Conservation (phyloP, 768 basidiomycete species). For the Harrya chromipes region DNA sequence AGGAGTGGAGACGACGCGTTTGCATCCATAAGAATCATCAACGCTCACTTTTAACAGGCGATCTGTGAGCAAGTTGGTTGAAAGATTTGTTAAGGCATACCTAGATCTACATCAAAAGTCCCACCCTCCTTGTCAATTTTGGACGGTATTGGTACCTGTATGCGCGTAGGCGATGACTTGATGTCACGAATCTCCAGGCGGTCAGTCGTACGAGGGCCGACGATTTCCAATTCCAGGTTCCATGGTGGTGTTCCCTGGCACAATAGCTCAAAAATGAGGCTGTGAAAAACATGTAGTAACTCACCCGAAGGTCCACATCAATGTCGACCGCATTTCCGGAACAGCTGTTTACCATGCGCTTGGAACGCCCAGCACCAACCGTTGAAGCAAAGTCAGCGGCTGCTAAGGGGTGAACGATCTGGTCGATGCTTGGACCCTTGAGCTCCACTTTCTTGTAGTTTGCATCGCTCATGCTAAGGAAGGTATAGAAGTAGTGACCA, state of each 20-base stretch:
- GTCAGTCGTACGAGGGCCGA: conserved; percentile 68
- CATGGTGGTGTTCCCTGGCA: conserved; percentile 85
- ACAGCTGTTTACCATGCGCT: conserved; percentile 68
- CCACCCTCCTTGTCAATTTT: conserved; percentile 67
- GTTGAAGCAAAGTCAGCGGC: conserved; percentile 64
- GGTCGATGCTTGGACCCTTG: conserved; percentile 74
- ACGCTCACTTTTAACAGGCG: conserved; percentile 57
- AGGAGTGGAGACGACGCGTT: conserved; percentile 68
- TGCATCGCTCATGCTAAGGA: conserved; percentile 74
- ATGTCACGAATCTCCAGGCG: conserved; percentile 55
- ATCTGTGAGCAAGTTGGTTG: conserved; percentile 1
- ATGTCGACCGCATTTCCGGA: conserved; percentile 72
- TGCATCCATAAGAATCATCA: conserved; percentile 87
- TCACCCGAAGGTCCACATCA: conserved; percentile 76
- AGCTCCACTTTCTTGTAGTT: conserved; percentile 79
- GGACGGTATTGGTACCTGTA: conserved; percentile 68
- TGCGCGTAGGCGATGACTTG: conserved; percentile 47
- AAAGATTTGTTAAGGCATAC: conserved; percentile 37
- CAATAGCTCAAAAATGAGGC: not conserved
- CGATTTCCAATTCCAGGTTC: conserved; percentile 79
- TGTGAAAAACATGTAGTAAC: conserved; percentile 15
- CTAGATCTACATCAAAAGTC: conserved; percentile 72
- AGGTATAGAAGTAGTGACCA: conserved; percentile 85
- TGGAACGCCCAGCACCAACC: conserved; percentile 41
- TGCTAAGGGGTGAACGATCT: conserved; percentile 87